Base-by-base conservation (phyloP, 345 rosid genomes). In the Turritis glabra region DNA sequence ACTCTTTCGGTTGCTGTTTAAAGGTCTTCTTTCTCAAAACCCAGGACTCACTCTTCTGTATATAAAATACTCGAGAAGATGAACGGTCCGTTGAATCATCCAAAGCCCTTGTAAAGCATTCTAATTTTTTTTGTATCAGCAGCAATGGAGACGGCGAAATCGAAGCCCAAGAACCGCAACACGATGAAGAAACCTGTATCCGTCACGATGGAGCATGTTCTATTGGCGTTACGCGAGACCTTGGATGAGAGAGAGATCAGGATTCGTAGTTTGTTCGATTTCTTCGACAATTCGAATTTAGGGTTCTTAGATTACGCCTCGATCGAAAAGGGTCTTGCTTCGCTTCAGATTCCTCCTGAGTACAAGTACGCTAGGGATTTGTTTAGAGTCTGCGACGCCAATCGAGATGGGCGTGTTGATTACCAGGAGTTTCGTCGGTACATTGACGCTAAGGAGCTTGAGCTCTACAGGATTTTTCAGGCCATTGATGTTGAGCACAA, bases 311-410 rank as follows among this genome's bases (percentile, higher is more conserved):
- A 90, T 60, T 87, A 89, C 62, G 54, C 83, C 15, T 93, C 90
- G 85, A 95, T 95, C 77, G 99, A 95, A 72, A 68, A 82, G 29
- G 97, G 97, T 1, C 67, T 92, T 9, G 91, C 92, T 19, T 96
- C 97, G 40, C 81, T 87, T 67, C 93, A 89, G 80, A 92, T 95
- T 68, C 99, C 97, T 55, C 82, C 88, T 0, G 96, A 82, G 78
- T 95, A 95, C 27, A 92, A 92, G 84, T 92, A 90, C 62, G 97
- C 97, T 15, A 90, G 82, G 81, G 99, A 95, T 72, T 81, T 95
- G 84, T 70, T 92, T 78, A 86, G 82, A 73, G 99, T 89, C 40
- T 91, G 97, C 38, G 97, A 95, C 53, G 90, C 97, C 0, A 85
- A 95, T 67, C 80, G 89, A 27, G 99, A 95, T 47, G 99, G 97